Evolutionary conservation across 345 rosid genomes (phyloP), one percentile per base, ranked within the genome.

Genomic region (Melaleuca quinquenervia): DNA sequence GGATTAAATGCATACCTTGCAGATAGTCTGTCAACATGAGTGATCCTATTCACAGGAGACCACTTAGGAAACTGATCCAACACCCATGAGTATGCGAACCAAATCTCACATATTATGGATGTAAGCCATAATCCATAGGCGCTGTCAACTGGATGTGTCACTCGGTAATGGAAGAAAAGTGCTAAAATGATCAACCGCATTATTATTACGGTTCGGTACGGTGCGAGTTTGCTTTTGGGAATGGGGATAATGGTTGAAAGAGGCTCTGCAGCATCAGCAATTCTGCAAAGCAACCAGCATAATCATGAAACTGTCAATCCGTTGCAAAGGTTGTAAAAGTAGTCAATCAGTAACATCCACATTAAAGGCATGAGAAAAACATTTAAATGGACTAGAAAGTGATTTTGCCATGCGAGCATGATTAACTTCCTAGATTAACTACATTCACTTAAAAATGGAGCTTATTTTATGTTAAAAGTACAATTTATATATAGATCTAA

Each of bases 51-150:
- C 83, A 97, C 85, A 48, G 99, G 99, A 91, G 90, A 87, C 99
- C 99, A 97, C 89, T 97, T 97, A 51, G 99, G 99, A 86, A 97
- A 97, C 94, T 97, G 99, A 97, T 97, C 99, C 94, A 97, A 78
- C 89, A 97, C 98, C 99, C 99, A 97, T 6, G 98, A 97, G 88
- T 93, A 88, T 24, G 99, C 99, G 90, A 97, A 97, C 99, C 99
- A 97, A 54, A 97, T 95, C 95, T 97, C 99, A 85, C 99, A 97
- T 89, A 97, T 96, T 87, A 97, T 95, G 87, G 99, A 97, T 84
- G 98, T 97, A 83, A 97, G 91, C 99, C 99, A 97, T 51, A 96
- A 86, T 54, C 90, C 92, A 32, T 74, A 91, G 87, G 99, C 99
- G 36, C 99, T 97, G 52, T 97, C 95, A 3, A 97, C 99, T 83